phyloP scores from a whole-genome alignment of 495 filamentous ascomycete species.

The Cetradonia linearis region DNA sequence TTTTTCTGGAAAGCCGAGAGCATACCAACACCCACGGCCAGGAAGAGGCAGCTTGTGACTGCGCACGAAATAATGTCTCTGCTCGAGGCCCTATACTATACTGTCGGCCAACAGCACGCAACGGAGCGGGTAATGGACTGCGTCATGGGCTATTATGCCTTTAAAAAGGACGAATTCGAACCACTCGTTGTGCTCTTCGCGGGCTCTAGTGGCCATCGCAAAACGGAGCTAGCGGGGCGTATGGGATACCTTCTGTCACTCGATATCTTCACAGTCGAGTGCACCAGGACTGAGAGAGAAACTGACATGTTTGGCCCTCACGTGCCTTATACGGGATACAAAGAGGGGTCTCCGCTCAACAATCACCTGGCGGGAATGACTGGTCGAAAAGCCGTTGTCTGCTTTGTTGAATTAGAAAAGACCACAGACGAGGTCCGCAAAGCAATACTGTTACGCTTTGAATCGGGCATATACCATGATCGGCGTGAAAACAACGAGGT shows the following conservation, averaged over 20 bases:
- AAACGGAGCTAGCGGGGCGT: slow-evolving; percentile 38
- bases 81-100: slow-evolving; percentile 35
- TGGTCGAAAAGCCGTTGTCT: slow-evolving; percentile 38
- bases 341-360: slow-evolving; percentile 39
- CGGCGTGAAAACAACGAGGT: slow-evolving; percentile 33
- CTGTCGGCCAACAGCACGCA: slow-evolving; percentile 38
- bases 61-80: slow-evolving; percentile 29
- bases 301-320: slow-evolving; percentile 41
- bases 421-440: slow-evolving; percentile 35
- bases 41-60: slow-evolving; percentile 31
- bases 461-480: slow-evolving; percentile 38
- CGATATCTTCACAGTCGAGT: slow-evolving; percentile 36
- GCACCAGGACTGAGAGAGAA: slow-evolving; percentile 30
- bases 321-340: slow-evolving; percentile 28
- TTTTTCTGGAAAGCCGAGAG: slow-evolving; percentile 31
- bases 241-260: slow-evolving; percentile 34
- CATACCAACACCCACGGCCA: slow-evolving; percentile 22
- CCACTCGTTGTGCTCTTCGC: slow-evolving; percentile 38
- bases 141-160: slow-evolving; percentile 27
- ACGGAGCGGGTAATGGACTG: slow-evolving; percentile 28
- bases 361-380: slow-evolving; percentile 42
- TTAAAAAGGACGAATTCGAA: slow-evolving; percentile 8
- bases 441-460: slow-evolving; percentile 37
- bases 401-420: slow-evolving; percentile 52
- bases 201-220: slow-evolving; percentile 45